Base-by-base conservation (phyloP, 768 basidiomycete genomes). In the Tulasnella sp. region DNA sequence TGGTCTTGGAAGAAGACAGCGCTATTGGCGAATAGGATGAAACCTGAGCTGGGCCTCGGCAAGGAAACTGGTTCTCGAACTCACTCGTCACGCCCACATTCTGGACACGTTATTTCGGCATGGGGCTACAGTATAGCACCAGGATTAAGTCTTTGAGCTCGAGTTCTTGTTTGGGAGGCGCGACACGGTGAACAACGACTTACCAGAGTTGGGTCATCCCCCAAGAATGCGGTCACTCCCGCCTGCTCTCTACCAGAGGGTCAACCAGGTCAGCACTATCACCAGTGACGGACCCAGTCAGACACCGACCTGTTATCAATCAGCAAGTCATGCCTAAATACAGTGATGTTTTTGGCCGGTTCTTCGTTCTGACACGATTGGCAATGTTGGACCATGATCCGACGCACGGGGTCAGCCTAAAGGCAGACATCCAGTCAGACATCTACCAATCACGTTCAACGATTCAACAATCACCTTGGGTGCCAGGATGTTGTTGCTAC, bases 1-100 rank as follows among this genome's bases (percentile, higher is more conserved):
- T 99, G 97, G 83, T 98, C 97, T 83, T 98, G 97, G 83, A 92
- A 99, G 81, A 93, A 89, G 5, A 99, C 96, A 71, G 94, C 89
- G 81, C 96, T 99, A 80, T n/a, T 78, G 71, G 67, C 25, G 76
- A 75, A 73, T 36, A 72, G 39, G 75, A 39, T n/a, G 40, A 67
- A 34, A 37, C 29, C 17, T 42, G 49, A 39, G 42, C 12, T 38
- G 25, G 37, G 22, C 68, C n/a, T n/a, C 69, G 19, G 38, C 52
- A 42, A 67, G 38, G 25, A 11, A 58, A 67, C 31, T n/a, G 31
- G 39, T 14, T 12, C 31, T 17, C 68, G 37, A n/a, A 85, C 91
- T 79, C 81, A 95, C 94, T 95, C 93, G 80, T 92, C 89, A 78
- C 92, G 85, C 45, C 90, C 89, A 80, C 96, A 98, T 37, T 86